Conservation (phyloP, 805 yeast genomes). For the Candida oleophila region DNA sequence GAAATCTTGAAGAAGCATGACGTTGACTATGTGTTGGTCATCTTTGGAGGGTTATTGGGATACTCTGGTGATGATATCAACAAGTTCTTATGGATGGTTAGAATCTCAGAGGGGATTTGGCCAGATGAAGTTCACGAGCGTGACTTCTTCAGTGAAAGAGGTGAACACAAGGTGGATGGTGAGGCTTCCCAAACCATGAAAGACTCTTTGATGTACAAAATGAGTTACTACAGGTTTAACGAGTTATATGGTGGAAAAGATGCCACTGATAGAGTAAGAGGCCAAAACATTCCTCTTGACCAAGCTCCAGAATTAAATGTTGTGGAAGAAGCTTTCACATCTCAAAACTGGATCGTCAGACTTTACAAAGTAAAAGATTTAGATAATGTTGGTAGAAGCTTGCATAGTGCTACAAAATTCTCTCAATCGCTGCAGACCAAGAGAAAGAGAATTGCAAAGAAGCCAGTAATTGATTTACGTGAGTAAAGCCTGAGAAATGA, state of each 20-base stretch:
- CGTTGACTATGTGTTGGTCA: slow-evolving; percentile 89
- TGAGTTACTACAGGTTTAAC: slow-evolving; percentile 85
- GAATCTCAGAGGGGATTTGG: slow-evolving; percentile 99
- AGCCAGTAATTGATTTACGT: slow-evolving; percentile 55
- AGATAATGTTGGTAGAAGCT: slow-evolving; percentile 83
- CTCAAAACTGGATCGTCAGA: slow-evolving; percentile 96
- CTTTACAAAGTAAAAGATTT: slow-evolving; percentile 86
- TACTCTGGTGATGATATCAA: slow-evolving; percentile 95
- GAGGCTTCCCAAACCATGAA: slow-evolving; percentile 83
- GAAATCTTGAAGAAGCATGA: slow-evolving; percentile 86
- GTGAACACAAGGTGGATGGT: slow-evolving; percentile 86
- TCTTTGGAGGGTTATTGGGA: slow-evolving; percentile 93
- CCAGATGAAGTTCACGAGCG: slow-evolving; percentile 95
- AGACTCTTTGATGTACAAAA: slow-evolving; percentile 88
- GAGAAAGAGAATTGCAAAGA: slow-evolving; percentile 45
- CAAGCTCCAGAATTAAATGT: slow-evolving; percentile 59
- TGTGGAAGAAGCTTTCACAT: slow-evolving; percentile 90
- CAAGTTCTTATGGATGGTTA: slow-evolving; percentile 97
- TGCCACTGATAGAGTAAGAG: slow-evolving; percentile 83
- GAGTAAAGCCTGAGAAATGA: slow-evolving; percentile 20
- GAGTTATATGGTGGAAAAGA: slow-evolving; percentile 63
- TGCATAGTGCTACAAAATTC: slow-evolving; percentile 54
- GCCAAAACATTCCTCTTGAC: slow-evolving; percentile 62
- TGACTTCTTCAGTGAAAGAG: slow-evolving; percentile 75
- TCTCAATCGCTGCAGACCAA: slow-evolving; percentile 36